phyloP scores from a whole-genome alignment of 2,329 filamentous ascomycete species.

The Botryotinia calthae region DNA sequence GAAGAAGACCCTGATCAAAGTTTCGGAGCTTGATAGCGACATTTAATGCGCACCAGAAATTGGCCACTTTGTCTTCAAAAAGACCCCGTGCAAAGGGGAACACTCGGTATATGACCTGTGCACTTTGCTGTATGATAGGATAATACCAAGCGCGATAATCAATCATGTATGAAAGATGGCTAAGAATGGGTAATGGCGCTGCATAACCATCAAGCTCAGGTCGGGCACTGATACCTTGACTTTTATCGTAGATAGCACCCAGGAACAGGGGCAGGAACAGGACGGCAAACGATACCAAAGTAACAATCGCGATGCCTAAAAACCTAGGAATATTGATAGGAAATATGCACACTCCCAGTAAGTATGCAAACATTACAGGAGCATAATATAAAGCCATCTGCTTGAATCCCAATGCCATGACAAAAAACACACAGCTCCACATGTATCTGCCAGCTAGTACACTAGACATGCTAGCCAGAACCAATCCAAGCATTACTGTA shows the following conservation, averaged over 20 bases:
- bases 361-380: slow-evolving; percentile 85
- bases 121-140: slow-evolving; percentile 71
- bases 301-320: slow-evolving; percentile 71
- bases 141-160: slow-evolving; percentile 69
- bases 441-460: slow-evolving; percentile 80
- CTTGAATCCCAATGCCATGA: slow-evolving; percentile 92
- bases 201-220: slow-evolving; percentile 57
- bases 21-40: slow-evolving; percentile 81
- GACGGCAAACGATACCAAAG: slow-evolving; percentile 68
- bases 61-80: slow-evolving; percentile 98
- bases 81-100: slow-evolving; percentile 95
- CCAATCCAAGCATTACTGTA: slow-evolving; percentile 93
- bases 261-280: slow-evolving; percentile 73
- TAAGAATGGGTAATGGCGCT: slow-evolving; percentile 62
- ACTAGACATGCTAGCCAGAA: slow-evolving; percentile 82
- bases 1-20: slow-evolving; percentile 69
- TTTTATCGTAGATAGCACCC: slow-evolving; percentile 67
- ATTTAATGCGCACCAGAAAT: slow-evolving; percentile 94
- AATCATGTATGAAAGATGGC: slow-evolving; percentile 55
- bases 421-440: slow-evolving; percentile 93
- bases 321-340: slow-evolving; percentile 70
- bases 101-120: slow-evolving; percentile 85
- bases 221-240: slow-evolving; percentile 58
- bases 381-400: slow-evolving; percentile 99
- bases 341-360: slow-evolving; percentile 81